Conservation (phyloP, 1,284 basidiomycete genomes). For the Crucibulum parvulum region DNA sequence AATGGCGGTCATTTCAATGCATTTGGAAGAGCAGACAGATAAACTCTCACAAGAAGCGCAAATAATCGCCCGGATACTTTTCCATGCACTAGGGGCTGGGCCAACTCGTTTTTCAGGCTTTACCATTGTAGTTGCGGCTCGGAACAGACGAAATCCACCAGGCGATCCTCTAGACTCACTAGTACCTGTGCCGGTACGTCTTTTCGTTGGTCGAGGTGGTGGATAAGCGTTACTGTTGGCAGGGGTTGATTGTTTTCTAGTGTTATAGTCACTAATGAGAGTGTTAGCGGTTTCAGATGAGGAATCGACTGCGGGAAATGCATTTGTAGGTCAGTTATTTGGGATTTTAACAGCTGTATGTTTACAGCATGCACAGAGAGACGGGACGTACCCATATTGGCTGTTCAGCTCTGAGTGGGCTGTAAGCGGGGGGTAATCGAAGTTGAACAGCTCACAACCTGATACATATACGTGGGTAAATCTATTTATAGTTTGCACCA, state of each 20-base stretch:
- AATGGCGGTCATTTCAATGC: too few relatives aligned
- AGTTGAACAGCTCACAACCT: too few relatives aligned
- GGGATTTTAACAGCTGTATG: too few relatives aligned
- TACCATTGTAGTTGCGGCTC: slow-evolving; percentile 15
- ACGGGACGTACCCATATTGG: too few relatives aligned
- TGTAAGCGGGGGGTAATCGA: too few relatives aligned
- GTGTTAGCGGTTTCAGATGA: not conserved
- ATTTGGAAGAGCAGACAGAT: not conserved
- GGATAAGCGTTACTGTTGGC: not conserved
- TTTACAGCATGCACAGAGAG: too few relatives aligned
- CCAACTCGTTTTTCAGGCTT: slow-evolving; percentile 45
- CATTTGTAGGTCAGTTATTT: too few relatives aligned
- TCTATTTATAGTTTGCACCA: too few relatives aligned
- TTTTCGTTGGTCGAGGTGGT: not conserved
- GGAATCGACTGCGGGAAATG: too few relatives aligned
- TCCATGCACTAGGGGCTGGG: slow-evolving; percentile 44
- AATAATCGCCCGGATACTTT: slow-evolving; percentile 57
- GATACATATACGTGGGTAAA: too few relatives aligned
- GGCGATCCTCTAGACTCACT: not conserved
- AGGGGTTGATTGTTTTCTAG: not conserved
- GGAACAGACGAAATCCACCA: not conserved
- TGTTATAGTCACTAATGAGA: not conserved
- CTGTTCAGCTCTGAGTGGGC: too few relatives aligned
- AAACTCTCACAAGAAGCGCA: slow-evolving; percentile 56
- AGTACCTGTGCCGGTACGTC: not conserved